Conservation (phyloP, 2,329 filamentous ascomycete genomes). For the Penicillium polonicum region DNA sequence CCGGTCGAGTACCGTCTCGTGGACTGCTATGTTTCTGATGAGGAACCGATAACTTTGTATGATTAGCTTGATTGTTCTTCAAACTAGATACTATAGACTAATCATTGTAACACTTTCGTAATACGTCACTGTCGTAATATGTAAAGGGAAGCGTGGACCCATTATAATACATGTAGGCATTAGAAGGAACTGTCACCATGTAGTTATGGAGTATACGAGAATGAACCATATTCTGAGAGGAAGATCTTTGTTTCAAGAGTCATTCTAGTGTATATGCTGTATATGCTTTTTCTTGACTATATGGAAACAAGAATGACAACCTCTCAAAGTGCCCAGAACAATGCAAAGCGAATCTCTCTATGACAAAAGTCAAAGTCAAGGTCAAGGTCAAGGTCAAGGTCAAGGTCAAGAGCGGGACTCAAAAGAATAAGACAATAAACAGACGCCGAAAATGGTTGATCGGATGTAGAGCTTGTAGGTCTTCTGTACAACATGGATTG, state of each 20-base stretch:
- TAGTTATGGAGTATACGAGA: neutral
- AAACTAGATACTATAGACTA: too few species aligned
- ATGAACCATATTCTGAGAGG: neutral
- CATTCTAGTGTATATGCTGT: neutral
- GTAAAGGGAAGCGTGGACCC: neutral
- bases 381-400: neutral
- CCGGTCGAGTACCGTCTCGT: neutral
- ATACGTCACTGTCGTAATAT: neutral
- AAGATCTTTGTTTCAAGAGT: neutral
- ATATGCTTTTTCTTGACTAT: neutral
- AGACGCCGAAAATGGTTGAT: constrained; percentile 6
- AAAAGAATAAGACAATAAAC: neutral
- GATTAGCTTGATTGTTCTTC: neutral
- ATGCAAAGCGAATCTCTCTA: neutral
- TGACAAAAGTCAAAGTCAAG: neutral
- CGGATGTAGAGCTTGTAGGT: constrained; percentile 1
- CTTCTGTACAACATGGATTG: neutral
- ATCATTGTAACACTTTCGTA: too few species aligned
- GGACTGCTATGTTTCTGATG: neutral
- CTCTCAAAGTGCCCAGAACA: neutral
- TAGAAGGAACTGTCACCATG: neutral
- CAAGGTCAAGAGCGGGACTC: neutral
- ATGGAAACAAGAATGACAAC: neutral
- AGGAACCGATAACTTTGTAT: neutral
- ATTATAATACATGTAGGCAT: neutral